Evolutionary conservation across 306 rosid species (phyloP), one percentile per base, ranked within the genome.

Genomic region (Macrotyloma uniflorum): DNA sequence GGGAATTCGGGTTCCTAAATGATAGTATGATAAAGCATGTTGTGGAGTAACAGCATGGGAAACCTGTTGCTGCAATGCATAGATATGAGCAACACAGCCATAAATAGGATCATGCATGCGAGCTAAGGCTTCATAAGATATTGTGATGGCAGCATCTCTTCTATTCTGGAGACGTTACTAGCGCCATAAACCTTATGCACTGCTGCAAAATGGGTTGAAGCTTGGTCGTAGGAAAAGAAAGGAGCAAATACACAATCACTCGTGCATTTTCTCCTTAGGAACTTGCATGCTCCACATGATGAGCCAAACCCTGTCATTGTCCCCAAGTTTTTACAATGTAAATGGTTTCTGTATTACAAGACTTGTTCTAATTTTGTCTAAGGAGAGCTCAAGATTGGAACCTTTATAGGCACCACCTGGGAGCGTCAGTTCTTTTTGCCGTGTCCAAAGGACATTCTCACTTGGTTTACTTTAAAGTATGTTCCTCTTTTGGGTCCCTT

Each of bases 211-310:
- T 93, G 96, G 11, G 81, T 67, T 64, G 96, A 74, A 54, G 96
- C 96, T 36, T 93, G 83, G 40, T 90, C 97, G 74, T 93, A 90
- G 70, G 86, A 89, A 74, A 93, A 93, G 85, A 87, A 86, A 70
- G 97, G 96, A 83, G 93, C 93, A 80, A 93, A 93, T 10, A 93
- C 86, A 82, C 97, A 93, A 42, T 82, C 90, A 70, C 16, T 55
- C 0, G 88, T 73, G 85, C 97, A 90, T 77, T 89, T 93, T 89
- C 97, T 85, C 85, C 97, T 85, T 15, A 93, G 83, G 76, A 93
- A 90, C 83, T 89, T 93, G 92, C 97, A 93, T 72, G 97, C 96
- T 78, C 97, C 97, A 81, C 97, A 93, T 59, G 97, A 93, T 72
- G 92, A 82, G 49, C 96, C 86, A 47, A 74, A 58, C 62, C 97